These are phyloP conservation scores for Coniosporium tulheliwenetii DNA, from an alignment of 2,329 filamentous ascomycete genomes.

Conservation along the genomic window DNA sequence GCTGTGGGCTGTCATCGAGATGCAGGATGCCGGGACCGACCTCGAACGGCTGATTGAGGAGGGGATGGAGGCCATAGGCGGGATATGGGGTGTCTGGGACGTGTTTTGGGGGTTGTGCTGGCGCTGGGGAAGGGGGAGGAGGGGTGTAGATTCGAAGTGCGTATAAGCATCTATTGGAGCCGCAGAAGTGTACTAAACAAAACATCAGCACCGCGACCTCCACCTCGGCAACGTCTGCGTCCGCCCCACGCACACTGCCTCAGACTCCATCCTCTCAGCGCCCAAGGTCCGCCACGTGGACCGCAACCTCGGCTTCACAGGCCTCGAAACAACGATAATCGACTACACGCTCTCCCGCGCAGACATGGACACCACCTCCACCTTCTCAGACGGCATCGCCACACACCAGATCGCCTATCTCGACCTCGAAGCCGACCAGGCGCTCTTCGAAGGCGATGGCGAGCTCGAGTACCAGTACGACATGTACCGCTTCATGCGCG, in stretches of 20 bases:
- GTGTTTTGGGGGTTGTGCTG: constrained; percentile 51
- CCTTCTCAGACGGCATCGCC: constrained; percentile 3
- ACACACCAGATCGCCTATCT: constrained; percentile 24
- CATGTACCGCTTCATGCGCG: constrained; percentile 38
- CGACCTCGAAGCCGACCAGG: constrained; percentile 27
- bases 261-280: constrained; percentile 2
- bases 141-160: constrained; percentile 40
- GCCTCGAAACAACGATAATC: constrained; percentile 47
- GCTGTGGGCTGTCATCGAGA: constrained; percentile 49
- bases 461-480: constrained; percentile 38
- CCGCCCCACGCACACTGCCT: constrained; percentile 6
- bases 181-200: no score
- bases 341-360: constrained; percentile 54
- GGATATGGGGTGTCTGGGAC: constrained; percentile 38
- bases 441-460: constrained; percentile 30
- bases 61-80: constrained; percentile 15
- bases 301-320: constrained; percentile 34
- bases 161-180: no score
- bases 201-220: constrained; percentile 40
- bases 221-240: constrained; percentile 54
- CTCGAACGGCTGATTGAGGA: constrained; percentile 25
- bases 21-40: constrained; percentile 48
- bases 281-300: constrained; percentile 8
- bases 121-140: constrained; percentile 46
- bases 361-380: constrained; percentile 20